phyloP scores from a whole-genome alignment of 1,284 basidiomycete genomes.

The Tilletia horrida region DNA sequence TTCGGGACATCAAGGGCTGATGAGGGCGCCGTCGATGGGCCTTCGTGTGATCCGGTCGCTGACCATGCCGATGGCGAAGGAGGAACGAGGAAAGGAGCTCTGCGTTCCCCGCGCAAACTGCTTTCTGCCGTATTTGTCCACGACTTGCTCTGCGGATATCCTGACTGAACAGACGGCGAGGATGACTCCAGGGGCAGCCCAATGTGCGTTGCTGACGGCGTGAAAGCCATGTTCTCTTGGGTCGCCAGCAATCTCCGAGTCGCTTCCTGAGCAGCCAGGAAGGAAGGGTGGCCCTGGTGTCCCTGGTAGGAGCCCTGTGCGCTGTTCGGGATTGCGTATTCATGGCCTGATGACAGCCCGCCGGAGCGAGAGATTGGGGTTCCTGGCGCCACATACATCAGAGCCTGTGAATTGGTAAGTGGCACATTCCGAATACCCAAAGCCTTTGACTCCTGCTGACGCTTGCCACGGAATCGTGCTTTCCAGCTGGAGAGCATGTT shows the following conservation, averaged over 20 bases:
- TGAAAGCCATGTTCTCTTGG: not conserved
- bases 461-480: not conserved
- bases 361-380: not conserved
- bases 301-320: not conserved
- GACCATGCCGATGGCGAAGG: not conserved
- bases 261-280: conserved; percentile 9
- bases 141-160: no score
- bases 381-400: not conserved
- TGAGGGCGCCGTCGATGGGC: not conserved
- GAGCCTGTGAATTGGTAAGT: conserved; percentile 2
- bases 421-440: conserved; percentile 4
- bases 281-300: not conserved
- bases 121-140: no score
- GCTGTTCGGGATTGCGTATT: not conserved
- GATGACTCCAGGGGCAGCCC: not conserved
- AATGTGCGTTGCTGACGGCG: not conserved
- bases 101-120: not conserved
- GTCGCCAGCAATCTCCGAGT: not conserved
- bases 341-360: not conserved
- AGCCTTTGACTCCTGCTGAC: not conserved
- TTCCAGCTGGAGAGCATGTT: conserved; percentile 3
- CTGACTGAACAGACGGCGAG: not conserved
- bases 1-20: not conserved
- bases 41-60: not conserved
- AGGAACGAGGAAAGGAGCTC: not conserved